Evolutionary conservation across 2,329 filamentous ascomycete genomes (phyloP), one percentile per base, ranked within the genome.

Genomic region (Fusarium verrucosum): DNA sequence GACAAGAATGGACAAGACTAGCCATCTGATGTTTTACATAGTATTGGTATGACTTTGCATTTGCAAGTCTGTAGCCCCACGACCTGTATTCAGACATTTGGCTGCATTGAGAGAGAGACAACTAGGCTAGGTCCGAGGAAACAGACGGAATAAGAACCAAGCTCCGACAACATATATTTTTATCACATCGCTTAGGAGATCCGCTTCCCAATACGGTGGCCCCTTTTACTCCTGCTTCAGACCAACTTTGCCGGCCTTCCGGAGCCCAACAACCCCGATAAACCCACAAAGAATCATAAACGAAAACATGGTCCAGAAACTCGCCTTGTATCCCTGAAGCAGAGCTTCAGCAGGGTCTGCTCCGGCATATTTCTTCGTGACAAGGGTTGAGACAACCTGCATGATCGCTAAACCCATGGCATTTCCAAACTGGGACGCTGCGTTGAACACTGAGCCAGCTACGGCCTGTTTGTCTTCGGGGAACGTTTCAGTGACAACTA

Each of bases 371-470:
- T 76, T 66, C 16, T 77, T 72, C 2, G 78, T 79, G 2, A 82
- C 78, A 1, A 72, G 63, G 1, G 73, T 72, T 0, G 78, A 77
- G 6, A 85, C 77, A 2, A 83, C 78, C 50, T 82, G 81, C 52
- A 82, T 77, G 2, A 82, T 64, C 1, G 81, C 80, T 10, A 85
- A 57, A 2, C 82, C 82, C 17, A 85, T 71, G 0, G 80, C 78
- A n/a, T 74, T 81, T 0, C 86, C 86, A 51, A 88, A 82, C 61
- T 88, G 85, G 0, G 80, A 75, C 1, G 83, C 77, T 0, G 85
- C 87, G 59, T 86, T 87, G 72, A 88, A 89, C 0, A 89, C 85
- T 0, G 84, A 85, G 0, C 86, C 87, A 0, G 85, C 86, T 1
- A 89, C 75, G 0, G 83, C 83, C 55, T 89, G 86, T 1, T 80